Evolutionary conservation across 768 basidiomycete species (phyloP).

Genomic region (Dioszegia hungarica): DNA sequence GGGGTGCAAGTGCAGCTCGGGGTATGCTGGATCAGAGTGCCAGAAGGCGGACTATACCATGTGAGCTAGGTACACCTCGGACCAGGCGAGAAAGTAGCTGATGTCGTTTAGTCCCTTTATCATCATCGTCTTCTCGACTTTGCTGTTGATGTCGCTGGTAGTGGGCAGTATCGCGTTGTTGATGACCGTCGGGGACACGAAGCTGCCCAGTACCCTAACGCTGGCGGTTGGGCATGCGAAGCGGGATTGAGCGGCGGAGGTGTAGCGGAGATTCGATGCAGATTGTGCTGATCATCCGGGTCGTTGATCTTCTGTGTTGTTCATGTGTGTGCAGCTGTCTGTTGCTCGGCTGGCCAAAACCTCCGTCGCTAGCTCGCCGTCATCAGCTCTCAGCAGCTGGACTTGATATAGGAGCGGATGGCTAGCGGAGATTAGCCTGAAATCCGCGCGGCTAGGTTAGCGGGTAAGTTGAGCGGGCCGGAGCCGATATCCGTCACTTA

Average conservation of each 20-base stretch:
- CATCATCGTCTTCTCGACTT: slow-evolving; percentile 36
- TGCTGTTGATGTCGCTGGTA: slow-evolving; percentile 21
- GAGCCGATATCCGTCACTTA: too few relatives aligned
- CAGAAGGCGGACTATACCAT: slow-evolving; percentile 45
- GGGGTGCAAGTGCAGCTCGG: slow-evolving; percentile 41
- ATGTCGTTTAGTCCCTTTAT: slow-evolving; percentile 33
- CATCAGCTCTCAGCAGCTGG: too few relatives aligned
- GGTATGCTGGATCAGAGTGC: slow-evolving; percentile 41
- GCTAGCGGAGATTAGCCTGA: too few relatives aligned
- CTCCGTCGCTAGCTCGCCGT: too few relatives aligned
- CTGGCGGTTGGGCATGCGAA: slow-evolving; percentile 36
- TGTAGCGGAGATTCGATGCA: neutral
- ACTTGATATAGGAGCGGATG: too few relatives aligned
- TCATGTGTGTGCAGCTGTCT: too few relatives aligned
- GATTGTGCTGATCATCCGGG: too few relatives aligned
- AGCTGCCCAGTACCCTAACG: slow-evolving; percentile 40
- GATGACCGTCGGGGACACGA: slow-evolving; percentile 35
- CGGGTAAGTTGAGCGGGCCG: too few relatives aligned
- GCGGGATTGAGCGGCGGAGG: slow-evolving; percentile 23
- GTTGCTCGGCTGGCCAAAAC: too few relatives aligned
- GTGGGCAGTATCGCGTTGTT: slow-evolving; percentile 34
- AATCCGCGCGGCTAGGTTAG: too few relatives aligned
- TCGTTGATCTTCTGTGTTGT: too few relatives aligned
- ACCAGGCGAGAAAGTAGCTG: neutral
- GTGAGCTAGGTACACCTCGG: slow-evolving; percentile 22